A percentile compares a stretch with the other conserved stretches of the same genome.
Conservation (phyloP, 2,329 filamentous ascomycete species). For the Thelonectria rubi region DNA sequence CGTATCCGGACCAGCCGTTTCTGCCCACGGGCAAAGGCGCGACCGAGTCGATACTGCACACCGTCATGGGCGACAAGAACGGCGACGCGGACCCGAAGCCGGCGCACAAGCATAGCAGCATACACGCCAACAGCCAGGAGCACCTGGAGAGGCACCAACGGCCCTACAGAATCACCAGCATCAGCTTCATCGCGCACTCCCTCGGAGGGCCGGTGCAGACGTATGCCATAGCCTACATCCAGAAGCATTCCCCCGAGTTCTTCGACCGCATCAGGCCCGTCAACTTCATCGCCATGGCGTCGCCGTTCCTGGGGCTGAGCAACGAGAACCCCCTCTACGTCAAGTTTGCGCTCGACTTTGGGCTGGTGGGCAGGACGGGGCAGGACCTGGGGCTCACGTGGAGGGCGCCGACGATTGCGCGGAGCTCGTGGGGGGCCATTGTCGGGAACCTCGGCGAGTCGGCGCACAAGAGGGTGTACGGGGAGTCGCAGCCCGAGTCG, state of each 20-base stretch:
- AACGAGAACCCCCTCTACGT: conserved; percentile 98
- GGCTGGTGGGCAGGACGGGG: conserved; percentile 92
- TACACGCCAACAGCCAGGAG: conserved; percentile 65
- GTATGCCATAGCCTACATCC: conserved; percentile 94
- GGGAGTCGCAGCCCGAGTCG: conserved; percentile 70
- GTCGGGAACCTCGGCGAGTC: conserved; percentile 77
- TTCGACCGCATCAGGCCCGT: conserved; percentile 86
- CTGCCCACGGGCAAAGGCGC: conserved; percentile 69
- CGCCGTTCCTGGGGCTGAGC: conserved; percentile 89
- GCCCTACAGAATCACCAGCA: conserved; percentile 87
- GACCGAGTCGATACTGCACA: conserved; percentile 53
- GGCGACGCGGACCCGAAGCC: conserved; percentile 55
- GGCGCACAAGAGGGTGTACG: conserved; percentile 43
- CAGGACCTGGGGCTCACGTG: conserved; percentile 95
- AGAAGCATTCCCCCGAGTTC: conserved; percentile 92
- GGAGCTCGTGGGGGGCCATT: conserved; percentile 88
- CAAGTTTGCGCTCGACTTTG: conserved; percentile 96
- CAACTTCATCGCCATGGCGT: conserved; percentile 89
- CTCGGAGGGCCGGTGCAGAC: conserved; percentile 90
- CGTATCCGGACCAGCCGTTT: conserved; percentile 93
- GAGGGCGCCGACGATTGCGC: conserved; percentile 85
- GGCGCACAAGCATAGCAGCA: conserved; percentile 69
- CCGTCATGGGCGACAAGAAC: conserved; percentile 53
- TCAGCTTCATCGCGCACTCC: conserved; percentile 94
- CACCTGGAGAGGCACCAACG: conserved; percentile 58